phyloP scores from a whole-genome alignment of 2,329 filamentous ascomycete species.

The Exophiala viscosa region DNA sequence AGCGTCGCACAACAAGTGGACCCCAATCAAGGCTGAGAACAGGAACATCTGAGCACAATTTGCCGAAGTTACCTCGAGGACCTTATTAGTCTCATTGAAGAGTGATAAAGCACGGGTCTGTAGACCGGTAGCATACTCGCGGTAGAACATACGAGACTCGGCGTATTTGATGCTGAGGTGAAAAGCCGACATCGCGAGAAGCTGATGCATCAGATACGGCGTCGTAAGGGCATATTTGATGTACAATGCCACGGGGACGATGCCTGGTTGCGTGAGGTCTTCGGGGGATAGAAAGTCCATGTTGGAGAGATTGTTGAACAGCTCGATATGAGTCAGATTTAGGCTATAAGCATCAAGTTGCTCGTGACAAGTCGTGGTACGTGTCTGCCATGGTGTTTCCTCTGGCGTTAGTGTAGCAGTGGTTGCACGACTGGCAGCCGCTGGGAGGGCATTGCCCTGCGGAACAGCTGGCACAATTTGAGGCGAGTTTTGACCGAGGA shows the following conservation, averaged over 20 bases:
- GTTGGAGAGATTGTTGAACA: slow-evolving; percentile 30
- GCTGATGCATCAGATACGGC: slow-evolving; percentile 29
- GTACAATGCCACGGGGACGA: slow-evolving; percentile 3
- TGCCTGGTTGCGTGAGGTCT: slow-evolving; percentile 16
- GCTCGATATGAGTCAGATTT: slow-evolving; percentile 34
- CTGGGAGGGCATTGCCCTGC: not conserved
- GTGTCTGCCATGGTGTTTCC: not conserved
- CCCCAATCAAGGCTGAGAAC: slow-evolving; percentile 21
- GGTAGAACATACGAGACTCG: slow-evolving; percentile 11
- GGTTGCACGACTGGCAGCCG: not conserved
- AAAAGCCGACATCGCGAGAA: slow-evolving; percentile 29
- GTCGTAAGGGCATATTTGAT: slow-evolving; percentile 33
- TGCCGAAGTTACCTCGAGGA: slow-evolving; percentile 14
- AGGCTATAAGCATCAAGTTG: slow-evolving; percentile 12
- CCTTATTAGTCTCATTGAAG: slow-evolving; percentile 17
- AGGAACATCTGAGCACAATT: slow-evolving; percentile 24
- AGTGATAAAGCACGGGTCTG: slow-evolving; percentile 20
- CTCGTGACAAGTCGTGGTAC: not conserved
- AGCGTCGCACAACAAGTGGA: slow-evolving; percentile 43
- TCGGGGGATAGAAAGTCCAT: slow-evolving; percentile 26
- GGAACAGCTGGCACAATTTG: not conserved
- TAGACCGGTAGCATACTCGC: slow-evolving; percentile 20
- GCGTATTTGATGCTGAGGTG: slow-evolving; percentile 39
- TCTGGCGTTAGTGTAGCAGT: not conserved
- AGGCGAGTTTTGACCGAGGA: slow-evolving; percentile 4